Evolutionary conservation across 2,329 filamentous ascomycete species (phyloP).

Genomic region (Tolypocladium capitatum): DNA sequence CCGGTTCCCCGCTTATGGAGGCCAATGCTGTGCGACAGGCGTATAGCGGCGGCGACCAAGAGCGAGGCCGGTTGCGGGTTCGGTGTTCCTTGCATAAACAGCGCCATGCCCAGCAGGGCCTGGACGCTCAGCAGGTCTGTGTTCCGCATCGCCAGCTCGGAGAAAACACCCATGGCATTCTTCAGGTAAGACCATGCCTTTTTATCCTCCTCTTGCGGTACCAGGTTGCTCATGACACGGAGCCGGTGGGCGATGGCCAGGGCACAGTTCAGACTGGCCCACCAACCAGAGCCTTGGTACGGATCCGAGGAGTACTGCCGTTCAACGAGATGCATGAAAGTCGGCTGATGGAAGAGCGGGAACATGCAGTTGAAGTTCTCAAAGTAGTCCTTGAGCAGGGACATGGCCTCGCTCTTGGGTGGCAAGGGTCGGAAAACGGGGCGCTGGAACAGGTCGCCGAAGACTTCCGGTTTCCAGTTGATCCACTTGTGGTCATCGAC

Average conservation of each 20-base stretch:
- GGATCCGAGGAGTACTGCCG: slow-evolving; percentile 86
- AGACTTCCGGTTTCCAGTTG: slow-evolving; percentile 96
- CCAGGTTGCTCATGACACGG: slow-evolving; percentile 88
- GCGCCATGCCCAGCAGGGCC: slow-evolving; percentile 79
- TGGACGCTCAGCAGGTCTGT: slow-evolving; percentile 92
- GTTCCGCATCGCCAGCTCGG: slow-evolving; percentile 89
- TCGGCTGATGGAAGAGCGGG: slow-evolving; percentile 91
- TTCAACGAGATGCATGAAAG: slow-evolving; percentile 95
- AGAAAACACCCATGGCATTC: slow-evolving; percentile 87
- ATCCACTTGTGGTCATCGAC: slow-evolving; percentile 92
- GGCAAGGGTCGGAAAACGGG: slow-evolving; percentile 75
- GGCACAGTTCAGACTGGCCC: slow-evolving; percentile 90
- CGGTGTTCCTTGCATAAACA: slow-evolving; percentile 91
- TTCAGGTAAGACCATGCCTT: slow-evolving; percentile 95
- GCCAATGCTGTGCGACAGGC: slow-evolving; percentile 85
- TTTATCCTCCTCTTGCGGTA: slow-evolving; percentile 80
- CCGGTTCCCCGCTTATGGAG: slow-evolving; percentile 86
- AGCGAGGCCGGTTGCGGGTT: slow-evolving; percentile 93
- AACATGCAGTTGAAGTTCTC: slow-evolving; percentile 99
- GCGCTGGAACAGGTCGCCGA: slow-evolving; percentile 79
- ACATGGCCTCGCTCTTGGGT: slow-evolving; percentile 74
- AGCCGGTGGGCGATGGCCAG: slow-evolving; percentile 87
- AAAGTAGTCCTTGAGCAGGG: slow-evolving; percentile 84
- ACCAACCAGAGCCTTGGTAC: slow-evolving; percentile 94
- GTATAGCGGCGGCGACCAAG: slow-evolving; percentile 78